Conservation (phyloP, 1,284 basidiomycete species). For the Austroboletus novae-zelandiae region DNA sequence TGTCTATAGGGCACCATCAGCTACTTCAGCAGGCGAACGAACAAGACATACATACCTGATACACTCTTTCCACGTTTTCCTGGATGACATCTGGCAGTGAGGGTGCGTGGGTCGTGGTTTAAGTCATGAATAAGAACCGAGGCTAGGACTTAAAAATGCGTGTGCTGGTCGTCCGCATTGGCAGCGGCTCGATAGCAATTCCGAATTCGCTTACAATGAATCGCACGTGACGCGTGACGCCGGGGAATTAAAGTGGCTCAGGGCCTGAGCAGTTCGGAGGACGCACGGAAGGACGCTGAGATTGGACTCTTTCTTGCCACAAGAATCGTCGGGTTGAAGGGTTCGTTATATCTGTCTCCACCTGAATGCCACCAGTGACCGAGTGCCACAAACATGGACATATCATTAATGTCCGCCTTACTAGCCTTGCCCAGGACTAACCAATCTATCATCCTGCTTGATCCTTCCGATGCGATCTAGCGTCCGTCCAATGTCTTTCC, state of each 20-base stretch:
- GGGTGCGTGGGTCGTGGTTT: background rate
- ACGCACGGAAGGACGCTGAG: no score
- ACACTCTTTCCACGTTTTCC: slow-evolving; percentile 29
- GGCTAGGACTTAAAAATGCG: background rate
- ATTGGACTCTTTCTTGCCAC: no score
- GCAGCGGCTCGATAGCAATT: background rate
- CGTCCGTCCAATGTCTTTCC: background rate
- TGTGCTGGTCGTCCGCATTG: background rate
- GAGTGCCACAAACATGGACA: no score
- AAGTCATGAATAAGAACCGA: background rate
- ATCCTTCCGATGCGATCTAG: background rate
- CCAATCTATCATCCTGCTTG: background rate
- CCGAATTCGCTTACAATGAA: background rate
- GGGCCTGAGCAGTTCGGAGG: no score
- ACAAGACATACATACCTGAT: slow-evolving; percentile 14
- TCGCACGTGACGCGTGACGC: background rate
- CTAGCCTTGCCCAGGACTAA: background rate
- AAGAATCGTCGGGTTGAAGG: no score
- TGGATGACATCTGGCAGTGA: slow-evolving; percentile 16
- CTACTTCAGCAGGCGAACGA: background rate
- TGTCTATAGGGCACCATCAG: slow-evolving; percentile 29
- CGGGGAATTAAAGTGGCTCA: no score
- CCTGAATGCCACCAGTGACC: background rate
- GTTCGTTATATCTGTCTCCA: background rate
- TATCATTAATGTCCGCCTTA: background rate